Evolutionary conservation across 2,329 filamentous ascomycete species (phyloP).

Genomic region (Colletotrichum sp.): DNA sequence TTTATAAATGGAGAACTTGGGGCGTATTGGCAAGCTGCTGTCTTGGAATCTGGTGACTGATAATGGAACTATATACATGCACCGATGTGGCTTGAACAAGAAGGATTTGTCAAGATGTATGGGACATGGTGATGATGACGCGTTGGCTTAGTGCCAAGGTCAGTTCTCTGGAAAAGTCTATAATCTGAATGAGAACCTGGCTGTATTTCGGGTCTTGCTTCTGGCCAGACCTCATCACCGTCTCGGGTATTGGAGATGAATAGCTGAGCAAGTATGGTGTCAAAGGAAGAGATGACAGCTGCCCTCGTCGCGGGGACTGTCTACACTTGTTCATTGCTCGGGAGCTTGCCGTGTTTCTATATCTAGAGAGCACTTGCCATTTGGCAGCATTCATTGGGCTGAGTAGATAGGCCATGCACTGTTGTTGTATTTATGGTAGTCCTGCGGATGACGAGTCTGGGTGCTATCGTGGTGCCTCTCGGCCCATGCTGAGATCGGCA

Average conservation of each 20-base stretch:
- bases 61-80: not conserved
- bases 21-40: not conserved
- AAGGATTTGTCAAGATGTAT: not conserved
- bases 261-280: not conserved
- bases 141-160: not conserved
- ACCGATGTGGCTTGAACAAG: not conserved
- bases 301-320: not conserved
- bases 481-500: not conserved
- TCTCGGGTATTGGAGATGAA: not conserved
- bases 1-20: not conserved
- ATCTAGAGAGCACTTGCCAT: not conserved
- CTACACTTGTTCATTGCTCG: not conserved
- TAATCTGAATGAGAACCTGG: not conserved
- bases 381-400: not conserved
- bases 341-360: not conserved
- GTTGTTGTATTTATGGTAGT: not conserved
- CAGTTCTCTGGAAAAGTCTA: not conserved
- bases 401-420: fast-evolving
- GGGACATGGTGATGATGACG: fast-evolving
- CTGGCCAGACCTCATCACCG: not conserved
- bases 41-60: not conserved
- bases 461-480: not conserved
- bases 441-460: not conserved
- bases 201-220: not conserved
- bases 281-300: not conserved